Evolutionary conservation across 192 early-diverging fungal species (phyloP).

Genomic region (Cladochytrium replicatum): DNA sequence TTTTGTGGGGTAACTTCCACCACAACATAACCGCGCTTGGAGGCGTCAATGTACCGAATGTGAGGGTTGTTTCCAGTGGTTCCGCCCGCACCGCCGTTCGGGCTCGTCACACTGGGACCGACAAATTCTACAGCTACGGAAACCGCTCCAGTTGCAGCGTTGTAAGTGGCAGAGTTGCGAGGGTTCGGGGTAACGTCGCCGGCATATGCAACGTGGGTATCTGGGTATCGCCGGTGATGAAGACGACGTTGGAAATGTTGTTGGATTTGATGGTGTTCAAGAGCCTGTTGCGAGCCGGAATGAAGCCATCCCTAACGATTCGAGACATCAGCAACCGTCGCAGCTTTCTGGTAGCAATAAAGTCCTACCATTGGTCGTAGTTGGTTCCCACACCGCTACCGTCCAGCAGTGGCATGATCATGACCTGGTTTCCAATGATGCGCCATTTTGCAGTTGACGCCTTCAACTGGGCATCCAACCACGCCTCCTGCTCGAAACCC

Average conservation of each 20-base stretch:
- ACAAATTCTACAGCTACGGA: conserved; percentile 30
- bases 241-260: conserved; percentile 19
- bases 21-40: conserved; percentile 21
- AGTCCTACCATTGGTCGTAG: too few relatives aligned
- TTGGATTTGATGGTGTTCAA: conserved; percentile 11
- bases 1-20: conserved; percentile 12
- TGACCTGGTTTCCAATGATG: conserved; percentile 31
- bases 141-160: conserved; percentile 6
- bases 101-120: conserved; percentile 16
- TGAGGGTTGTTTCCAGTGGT: conserved; percentile 7
- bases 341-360: too few relatives aligned
- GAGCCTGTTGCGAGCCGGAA: conserved; percentile 15
- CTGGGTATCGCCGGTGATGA: conserved; percentile 33
- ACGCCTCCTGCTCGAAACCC: conserved; percentile 24
- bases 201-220: conserved; percentile 14
- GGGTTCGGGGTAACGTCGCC: conserved; percentile 19
- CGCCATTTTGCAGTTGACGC: conserved; percentile 23
- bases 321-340: too few relatives aligned
- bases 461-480: conserved; percentile 18
- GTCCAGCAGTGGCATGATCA: conserved; percentile 18
- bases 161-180: conserved; percentile 8
- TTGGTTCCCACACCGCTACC: conserved; percentile 8
- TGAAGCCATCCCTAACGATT: conserved; percentile 33
- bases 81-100: conserved; percentile 3
- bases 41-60: conserved; percentile 15